Base-by-base conservation (phyloP, 352 stramenopile genomes). In the Globisporangium apiculatum region DNA sequence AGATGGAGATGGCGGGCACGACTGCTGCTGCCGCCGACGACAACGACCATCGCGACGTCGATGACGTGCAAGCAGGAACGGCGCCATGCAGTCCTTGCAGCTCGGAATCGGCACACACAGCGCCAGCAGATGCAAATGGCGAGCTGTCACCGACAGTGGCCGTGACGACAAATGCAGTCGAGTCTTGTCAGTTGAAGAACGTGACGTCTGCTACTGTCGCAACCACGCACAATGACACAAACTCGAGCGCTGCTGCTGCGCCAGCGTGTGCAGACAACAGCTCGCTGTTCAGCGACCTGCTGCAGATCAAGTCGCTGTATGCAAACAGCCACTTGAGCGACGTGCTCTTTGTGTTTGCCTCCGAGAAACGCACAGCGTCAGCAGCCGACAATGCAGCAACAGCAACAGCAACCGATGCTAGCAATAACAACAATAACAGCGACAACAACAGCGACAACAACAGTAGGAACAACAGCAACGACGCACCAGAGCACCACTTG, bases 241-340 rank as follows among this genome's bases (percentile, higher is more conserved):
- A 31, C 24, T 31, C 24, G 24, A 31, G 24, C 24, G 3, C 24
- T 31, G 24, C 24, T 31, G 24, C 24, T 31, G 24, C 24, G 2
- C 35, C 8, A 2, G 10, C 17, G 14, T 11, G 8, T 11, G 40
- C 9, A 31, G 51, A 40, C 51, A 41, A 53, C 31, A 37, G 8
- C 41, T 50, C 40, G 2, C 59, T 89, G 9, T 59, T 72, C 48
- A 57, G 69, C 18, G 81, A 91, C 53, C 51, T 89, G 62, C 73
- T 79, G 48, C 67, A 77, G 57, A 58, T 91, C 37, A 73, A 73
- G 48, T 55, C 57, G 12, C 65, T 94, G 35, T 94, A 79, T 60
- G 80, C 68, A 1, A 90, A 74, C 65, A 80, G 77, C 60, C 72
- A 91, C 57, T 57, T 92, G 18, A 94, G 84, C 55, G 84, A 94